Conservation (phyloP, 2,329 filamentous ascomycete species). For the Shiraia sp. region DNA sequence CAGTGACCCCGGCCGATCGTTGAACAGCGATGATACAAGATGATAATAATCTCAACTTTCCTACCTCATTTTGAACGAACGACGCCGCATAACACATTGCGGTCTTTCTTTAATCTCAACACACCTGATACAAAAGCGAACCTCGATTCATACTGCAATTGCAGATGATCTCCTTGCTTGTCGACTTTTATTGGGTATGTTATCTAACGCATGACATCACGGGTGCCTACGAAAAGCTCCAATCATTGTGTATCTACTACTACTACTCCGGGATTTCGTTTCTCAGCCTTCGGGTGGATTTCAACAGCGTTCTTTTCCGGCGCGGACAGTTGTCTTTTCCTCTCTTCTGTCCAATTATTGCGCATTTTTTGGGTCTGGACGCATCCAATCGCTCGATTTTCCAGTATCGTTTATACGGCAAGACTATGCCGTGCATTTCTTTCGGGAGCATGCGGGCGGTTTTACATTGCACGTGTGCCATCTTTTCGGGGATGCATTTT, state of each 20-base stretch:
- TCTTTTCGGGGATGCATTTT: not conserved
- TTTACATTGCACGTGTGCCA: not conserved
- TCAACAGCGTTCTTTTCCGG: constrained; percentile 1
- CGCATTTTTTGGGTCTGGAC: not conserved
- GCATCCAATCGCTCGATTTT: constrained; percentile 4
- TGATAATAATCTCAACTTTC: constrained; percentile 5
- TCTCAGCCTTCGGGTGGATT: constrained; percentile 23
- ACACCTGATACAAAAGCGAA: constrained; percentile 25
- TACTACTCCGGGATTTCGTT: constrained; percentile 12
- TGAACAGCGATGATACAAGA: constrained; percentile 41
- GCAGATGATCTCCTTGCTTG: constrained; percentile 12
- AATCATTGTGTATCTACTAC: constrained; percentile 20
- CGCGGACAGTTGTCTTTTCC: not conserved
- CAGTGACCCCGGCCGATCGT: constrained; percentile 39
- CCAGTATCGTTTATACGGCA: not conserved
- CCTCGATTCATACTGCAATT: constrained; percentile 11
- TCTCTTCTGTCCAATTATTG: not conserved
- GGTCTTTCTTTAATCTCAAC: constrained; percentile 19
- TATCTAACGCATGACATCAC: constrained; percentile 25
- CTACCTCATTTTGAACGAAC: constrained; percentile 17
- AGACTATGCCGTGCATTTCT: constrained; percentile 1
- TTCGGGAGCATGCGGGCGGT: not conserved
- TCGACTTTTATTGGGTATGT: constrained; percentile 19
- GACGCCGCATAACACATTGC: constrained; percentile 21
- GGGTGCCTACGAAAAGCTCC: constrained; percentile 25